These are phyloP conservation scores for Wickerhamomyces subpelliculosus DNA, from an alignment of 805 yeast genomes.

Conservation along the genomic window DNA sequence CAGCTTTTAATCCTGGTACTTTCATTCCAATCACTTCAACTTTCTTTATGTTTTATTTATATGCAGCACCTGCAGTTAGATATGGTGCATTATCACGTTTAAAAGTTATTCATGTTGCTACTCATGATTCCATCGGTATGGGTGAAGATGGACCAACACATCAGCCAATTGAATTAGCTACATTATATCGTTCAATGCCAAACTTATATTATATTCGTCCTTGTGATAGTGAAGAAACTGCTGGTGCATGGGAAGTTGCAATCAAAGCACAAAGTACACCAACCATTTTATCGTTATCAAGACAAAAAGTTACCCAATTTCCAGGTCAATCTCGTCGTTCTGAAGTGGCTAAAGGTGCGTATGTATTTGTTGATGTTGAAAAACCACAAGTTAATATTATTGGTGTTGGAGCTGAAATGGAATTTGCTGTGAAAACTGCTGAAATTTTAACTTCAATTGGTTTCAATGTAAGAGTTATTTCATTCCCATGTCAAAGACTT, in stretches of 20 bases:
- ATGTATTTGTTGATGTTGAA: slow-evolving; percentile 17
- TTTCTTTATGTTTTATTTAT: slow-evolving; percentile 30
- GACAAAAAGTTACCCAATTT: slow-evolving; percentile 24
- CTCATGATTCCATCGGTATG: slow-evolving; percentile 51
- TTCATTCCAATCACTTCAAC: slow-evolving; percentile 33
- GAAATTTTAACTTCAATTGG: slow-evolving; percentile 19
- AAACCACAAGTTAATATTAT: slow-evolving; percentile 20
- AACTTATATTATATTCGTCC: slow-evolving; percentile 45
- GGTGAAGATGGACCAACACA: slow-evolving; percentile 58
- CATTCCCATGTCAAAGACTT: slow-evolving; percentile 26
- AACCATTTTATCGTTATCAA: slow-evolving; percentile 22
- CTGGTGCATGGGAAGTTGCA: slow-evolving; percentile 37
- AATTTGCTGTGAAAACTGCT: slow-evolving; percentile 24
- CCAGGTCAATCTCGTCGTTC: slow-evolving; percentile 18
- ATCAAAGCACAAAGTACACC: slow-evolving; percentile 16
- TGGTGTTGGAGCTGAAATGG: slow-evolving; percentile 25
- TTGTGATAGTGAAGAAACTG: slow-evolving; percentile 45
- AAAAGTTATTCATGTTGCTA: slow-evolving; percentile 44
- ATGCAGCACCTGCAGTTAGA: slow-evolving; percentile 48
- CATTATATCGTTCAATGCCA: slow-evolving; percentile 46
- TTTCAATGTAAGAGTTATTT: slow-evolving; percentile 20
- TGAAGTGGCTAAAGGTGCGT: slow-evolving; percentile 22
- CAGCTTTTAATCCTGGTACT: slow-evolving; percentile 27
- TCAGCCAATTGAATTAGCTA: slow-evolving; percentile 46
- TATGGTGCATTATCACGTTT: slow-evolving; percentile 40